Conservation (phyloP, 768 basidiomycete species). For the Suillus occidentalis region DNA sequence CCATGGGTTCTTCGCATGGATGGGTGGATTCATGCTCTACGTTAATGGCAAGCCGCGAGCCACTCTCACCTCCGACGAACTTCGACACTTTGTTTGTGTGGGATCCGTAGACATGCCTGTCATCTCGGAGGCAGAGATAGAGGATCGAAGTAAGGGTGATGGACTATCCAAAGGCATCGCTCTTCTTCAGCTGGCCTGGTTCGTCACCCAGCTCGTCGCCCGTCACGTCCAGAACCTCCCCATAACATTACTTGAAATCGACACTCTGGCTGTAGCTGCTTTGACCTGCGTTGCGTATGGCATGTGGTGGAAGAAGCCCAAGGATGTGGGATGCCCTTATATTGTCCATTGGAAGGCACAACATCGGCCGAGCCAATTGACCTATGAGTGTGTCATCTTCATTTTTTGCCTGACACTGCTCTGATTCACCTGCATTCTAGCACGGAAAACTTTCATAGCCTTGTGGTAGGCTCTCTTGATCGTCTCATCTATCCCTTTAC, state of each 20-base stretch:
- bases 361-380: fast-evolving
- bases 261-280: constrained; percentile 31
- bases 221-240: constrained; percentile 22
- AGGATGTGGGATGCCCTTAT: constrained; percentile 19
- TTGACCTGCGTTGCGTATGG: constrained; percentile 29
- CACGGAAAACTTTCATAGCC: too few species aligned
- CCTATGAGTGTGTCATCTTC: not conserved
- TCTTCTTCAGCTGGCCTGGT: constrained; percentile 34
- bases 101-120: not conserved
- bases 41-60: not conserved
- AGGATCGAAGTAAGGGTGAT: constrained; percentile 35
- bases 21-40: constrained; percentile 23
- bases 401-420: not conserved
- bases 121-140: constrained; percentile 20
- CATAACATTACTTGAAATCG: constrained; percentile 34
- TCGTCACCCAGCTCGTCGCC: constrained; percentile 29
- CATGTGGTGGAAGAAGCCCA: constrained; percentile 38
- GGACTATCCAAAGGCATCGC: constrained; percentile 30
- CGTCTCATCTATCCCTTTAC: not conserved
- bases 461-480: too few species aligned
- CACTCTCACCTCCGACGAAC: constrained; percentile 4
- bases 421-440: not conserved
- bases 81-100: not conserved
- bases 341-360: not conserved
- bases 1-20: constrained; percentile 19